These are phyloP conservation scores for Sporopachydermia lactativora DNA, from an alignment of 805 yeast species.

Conservation along the genomic window DNA sequence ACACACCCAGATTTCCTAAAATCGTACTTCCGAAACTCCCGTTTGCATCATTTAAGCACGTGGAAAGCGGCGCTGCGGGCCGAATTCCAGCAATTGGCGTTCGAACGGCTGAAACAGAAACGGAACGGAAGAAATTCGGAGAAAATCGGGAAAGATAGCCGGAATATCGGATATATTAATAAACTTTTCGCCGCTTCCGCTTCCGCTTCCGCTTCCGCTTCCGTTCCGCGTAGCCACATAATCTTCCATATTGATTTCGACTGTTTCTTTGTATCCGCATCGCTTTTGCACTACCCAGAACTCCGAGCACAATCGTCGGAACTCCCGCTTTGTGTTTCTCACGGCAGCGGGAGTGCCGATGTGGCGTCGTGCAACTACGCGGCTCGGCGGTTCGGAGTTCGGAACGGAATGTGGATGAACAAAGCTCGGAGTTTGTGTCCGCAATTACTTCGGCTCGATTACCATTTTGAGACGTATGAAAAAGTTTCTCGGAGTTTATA, in stretches of 20 bases:
- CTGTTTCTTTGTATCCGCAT: slow-evolving; percentile 84
- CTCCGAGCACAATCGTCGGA: slow-evolving; percentile 29
- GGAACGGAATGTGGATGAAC: slow-evolving; percentile 84
- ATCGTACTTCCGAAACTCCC: slow-evolving; percentile 62
- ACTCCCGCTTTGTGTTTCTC: slow-evolving; percentile 49
- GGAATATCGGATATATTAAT: neutral
- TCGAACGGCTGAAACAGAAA: slow-evolving; percentile 13
- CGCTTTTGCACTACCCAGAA: slow-evolving; percentile 43
- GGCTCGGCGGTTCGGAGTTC: slow-evolving; percentile 67
- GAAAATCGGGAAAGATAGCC: slow-evolving; percentile 2
- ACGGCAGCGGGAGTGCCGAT: slow-evolving; percentile 43
- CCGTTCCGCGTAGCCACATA: slow-evolving; percentile 12
- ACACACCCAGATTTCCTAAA: slow-evolving; percentile 63
- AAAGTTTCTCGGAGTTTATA: slow-evolving; percentile 50
- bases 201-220: neutral
- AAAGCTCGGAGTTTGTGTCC: slow-evolving; percentile 58
- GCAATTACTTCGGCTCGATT: slow-evolving; percentile 43
- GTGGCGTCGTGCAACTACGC: slow-evolving; percentile 86
- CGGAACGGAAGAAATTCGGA: slow-evolving; percentile 6
- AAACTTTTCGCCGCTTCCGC: neutral
- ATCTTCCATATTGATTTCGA: slow-evolving; percentile 86
- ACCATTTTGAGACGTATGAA: slow-evolving; percentile 67
- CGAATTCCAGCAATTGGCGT: slow-evolving; percentile 38
- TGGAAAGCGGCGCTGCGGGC: slow-evolving; percentile 71
- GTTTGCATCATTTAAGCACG: slow-evolving; percentile 77